Conservation (phyloP, 2,329 filamentous ascomycete genomes). For the Ceratocystis ficicola region DNA sequence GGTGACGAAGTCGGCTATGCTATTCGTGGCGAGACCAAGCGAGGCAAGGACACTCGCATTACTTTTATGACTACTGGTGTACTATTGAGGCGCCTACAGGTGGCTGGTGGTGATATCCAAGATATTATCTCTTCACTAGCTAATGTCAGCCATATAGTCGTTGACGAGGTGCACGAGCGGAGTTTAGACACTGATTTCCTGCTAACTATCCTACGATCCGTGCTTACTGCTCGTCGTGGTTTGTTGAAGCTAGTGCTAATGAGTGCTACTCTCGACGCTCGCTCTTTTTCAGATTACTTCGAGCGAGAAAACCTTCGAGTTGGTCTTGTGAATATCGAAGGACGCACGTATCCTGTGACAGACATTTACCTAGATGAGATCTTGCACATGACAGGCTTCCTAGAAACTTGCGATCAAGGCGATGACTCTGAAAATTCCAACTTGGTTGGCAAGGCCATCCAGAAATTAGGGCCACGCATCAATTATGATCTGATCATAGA, state of each 20-base stretch:
- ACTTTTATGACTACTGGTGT: constrained; percentile 96
- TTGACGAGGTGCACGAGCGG: constrained; percentile 93
- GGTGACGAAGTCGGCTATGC: constrained; percentile 85
- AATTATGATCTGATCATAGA: constrained; percentile 81
- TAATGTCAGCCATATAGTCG: constrained; percentile 86
- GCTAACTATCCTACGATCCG: constrained; percentile 73
- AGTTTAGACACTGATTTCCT: constrained; percentile 92
- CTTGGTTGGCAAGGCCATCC: constrained; percentile 56
- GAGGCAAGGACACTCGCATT: constrained; percentile 64
- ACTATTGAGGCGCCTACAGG: constrained; percentile 72
- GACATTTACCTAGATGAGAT: constrained; percentile 88
- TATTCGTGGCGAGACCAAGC: constrained; percentile 80
- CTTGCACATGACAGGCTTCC: constrained; percentile 64
- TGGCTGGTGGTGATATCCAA: constrained; percentile 41
- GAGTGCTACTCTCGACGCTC: constrained; percentile 88
- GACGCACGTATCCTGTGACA: constrained; percentile 77
- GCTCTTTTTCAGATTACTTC: constrained; percentile 77
- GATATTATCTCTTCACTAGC: constrained; percentile 72
- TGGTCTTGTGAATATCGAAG: constrained; percentile 72
- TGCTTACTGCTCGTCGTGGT: constrained; percentile 60
- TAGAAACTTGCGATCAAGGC: constrained; percentile 34
- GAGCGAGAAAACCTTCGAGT: constrained; percentile 53
- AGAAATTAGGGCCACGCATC: constrained; percentile 66
- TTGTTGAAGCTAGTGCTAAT: constrained; percentile 84
- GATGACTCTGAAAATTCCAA: constrained; percentile 7